Base-by-base conservation (phyloP, 768 basidiomycete species). In the Xanthoconium purpureum region DNA sequence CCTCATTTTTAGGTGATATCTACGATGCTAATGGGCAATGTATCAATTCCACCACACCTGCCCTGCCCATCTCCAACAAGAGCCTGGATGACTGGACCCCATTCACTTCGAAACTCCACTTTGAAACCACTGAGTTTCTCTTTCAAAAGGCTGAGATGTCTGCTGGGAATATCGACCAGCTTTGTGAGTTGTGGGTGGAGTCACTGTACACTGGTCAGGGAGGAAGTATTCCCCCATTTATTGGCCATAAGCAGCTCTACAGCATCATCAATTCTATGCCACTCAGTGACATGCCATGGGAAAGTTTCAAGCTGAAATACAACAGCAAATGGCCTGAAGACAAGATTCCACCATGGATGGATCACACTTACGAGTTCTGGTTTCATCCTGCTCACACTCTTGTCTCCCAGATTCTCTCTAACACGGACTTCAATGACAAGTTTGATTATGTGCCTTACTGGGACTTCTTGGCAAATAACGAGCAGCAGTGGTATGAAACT, bases 211-310 rank as follows among this genome's bases (percentile, higher is more conserved):
- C 5, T 7, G 28, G 20, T 15, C n/a, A n/a, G n/a, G n/a, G n/a
- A n/a, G n/a, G n/a, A n/a, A 29, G 4, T 44, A 11, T 10, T 4
- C 44, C 44, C 1, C 44, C 30, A 2, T 46, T 46, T n/a, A 46
- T 17, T 6, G 13, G 53, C 20, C 56, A 57, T 6, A 52, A 57
- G 17, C 35, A 57, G 0, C 32, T 57, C 2, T 42, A 59, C 6
- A 5, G 13, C 1, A 52, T 46, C 11, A 78, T 80, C 37, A 74
- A 79, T 52, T 52, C 57, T 0, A 77, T 71, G 12, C 50, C 47
- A 11, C 50, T 68, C 33, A 74, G 77, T 3, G 73, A 74, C 40
- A 65, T 69, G n/a, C 70, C 74, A 0, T 80, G 78, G 77, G 29
- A 68, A 6, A 63, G 58, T 2, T 74, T 79, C 32, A 15, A 33